Percentiles rank a stretch among this genome's conserved stretches.
phyloP scores from a whole-genome alignment of 1,284 basidiomycete species.

The Puccinia hordei region DNA sequence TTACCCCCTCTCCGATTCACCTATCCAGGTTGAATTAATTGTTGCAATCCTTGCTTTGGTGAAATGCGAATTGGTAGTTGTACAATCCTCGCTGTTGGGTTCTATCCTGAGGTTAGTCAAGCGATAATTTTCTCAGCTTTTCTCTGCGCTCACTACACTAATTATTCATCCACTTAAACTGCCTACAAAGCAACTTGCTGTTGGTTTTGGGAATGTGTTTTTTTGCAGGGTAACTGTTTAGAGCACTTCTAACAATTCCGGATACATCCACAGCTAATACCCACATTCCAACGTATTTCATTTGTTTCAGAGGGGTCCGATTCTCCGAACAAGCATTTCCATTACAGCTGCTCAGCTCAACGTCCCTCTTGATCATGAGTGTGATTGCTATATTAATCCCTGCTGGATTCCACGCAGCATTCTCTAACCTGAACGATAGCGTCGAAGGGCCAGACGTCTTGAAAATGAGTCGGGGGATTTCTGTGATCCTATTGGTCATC shows the following conservation, averaged over 20 bases:
- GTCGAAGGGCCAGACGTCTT: slow-evolving; percentile 65
- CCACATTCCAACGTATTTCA: slow-evolving; percentile 49
- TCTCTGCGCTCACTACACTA: too few species aligned
- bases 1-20: slow-evolving; percentile 13
- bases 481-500: slow-evolving; percentile 75
- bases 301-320: slow-evolving; percentile 66
- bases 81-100: slow-evolving; percentile 55
- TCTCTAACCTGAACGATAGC: slow-evolving; percentile 57
- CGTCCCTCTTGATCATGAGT: slow-evolving; percentile 63
- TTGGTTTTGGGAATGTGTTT: slow-evolving; percentile 63
- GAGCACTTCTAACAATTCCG: neutral
- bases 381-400: slow-evolving; percentile 74
- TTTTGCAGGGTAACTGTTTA: slow-evolving; percentile 52
- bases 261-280: slow-evolving; percentile 11
- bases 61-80: slow-evolving; percentile 59
- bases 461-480: slow-evolving; percentile 74
- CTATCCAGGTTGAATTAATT: slow-evolving; percentile 67
- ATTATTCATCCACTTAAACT: slow-evolving; percentile 62
- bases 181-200: slow-evolving; percentile 50
- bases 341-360: slow-evolving; percentile 74
- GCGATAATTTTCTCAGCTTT: too few species aligned
- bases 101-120: slow-evolving; percentile 47
- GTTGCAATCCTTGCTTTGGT: slow-evolving; percentile 63
- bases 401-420: slow-evolving; percentile 66
- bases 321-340: slow-evolving; percentile 75